Evolutionary conservation across 2,329 filamentous ascomycete species (phyloP).

Genomic region (Bipolaris sorokiniana): DNA sequence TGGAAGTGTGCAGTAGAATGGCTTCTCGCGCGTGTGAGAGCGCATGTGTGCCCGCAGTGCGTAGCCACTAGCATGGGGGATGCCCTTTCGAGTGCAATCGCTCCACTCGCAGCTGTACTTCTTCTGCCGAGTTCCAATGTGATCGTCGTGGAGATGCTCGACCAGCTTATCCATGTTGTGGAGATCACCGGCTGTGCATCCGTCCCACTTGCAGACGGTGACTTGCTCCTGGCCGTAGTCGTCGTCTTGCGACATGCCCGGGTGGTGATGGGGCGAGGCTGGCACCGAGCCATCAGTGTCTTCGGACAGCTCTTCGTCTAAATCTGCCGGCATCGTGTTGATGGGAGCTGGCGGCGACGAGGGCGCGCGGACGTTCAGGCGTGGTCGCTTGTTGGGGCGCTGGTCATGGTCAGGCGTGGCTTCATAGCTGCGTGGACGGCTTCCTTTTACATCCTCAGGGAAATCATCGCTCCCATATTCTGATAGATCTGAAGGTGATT

Average conservation of each 20-base stretch:
- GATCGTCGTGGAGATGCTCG: slow-evolving; percentile 74
- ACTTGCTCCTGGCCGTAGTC: slow-evolving; percentile 53
- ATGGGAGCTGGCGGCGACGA: slow-evolving; percentile 39
- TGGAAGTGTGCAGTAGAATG: slow-evolving; percentile 93
- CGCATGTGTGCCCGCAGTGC: slow-evolving; percentile 96
- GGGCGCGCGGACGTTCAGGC: slow-evolving; percentile 45
- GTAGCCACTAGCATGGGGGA: slow-evolving; percentile 93
- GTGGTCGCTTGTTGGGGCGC: slow-evolving; percentile 49
- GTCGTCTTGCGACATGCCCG: slow-evolving; percentile 51
- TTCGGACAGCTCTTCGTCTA: slow-evolving; percentile 75
- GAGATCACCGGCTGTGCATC: slow-evolving; percentile 56
- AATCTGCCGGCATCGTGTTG: slow-evolving; percentile 26
- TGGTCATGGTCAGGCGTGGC: slow-evolving; percentile 52
- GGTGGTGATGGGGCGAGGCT: slow-evolving; percentile 56
- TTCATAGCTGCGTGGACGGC: slow-evolving; percentile 56
- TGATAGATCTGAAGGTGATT: slow-evolving; percentile 69
- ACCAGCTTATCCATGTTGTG: slow-evolving; percentile 61
- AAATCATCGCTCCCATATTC: slow-evolving; percentile 69
- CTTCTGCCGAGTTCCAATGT: slow-evolving; percentile 91
- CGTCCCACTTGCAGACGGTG: slow-evolving; percentile 59
- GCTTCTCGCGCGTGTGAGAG: slow-evolving; percentile 97
- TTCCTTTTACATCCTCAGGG: slow-evolving; percentile 61
- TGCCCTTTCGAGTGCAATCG: slow-evolving; percentile 84
- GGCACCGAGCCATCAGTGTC: slow-evolving; percentile 83
- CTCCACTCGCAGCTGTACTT: slow-evolving; percentile 99